Evolutionary conservation across 371 early-diverging fungal species (phyloP), one percentile per base, ranked within the genome.

Genomic region (Entomophthora muscae): DNA sequence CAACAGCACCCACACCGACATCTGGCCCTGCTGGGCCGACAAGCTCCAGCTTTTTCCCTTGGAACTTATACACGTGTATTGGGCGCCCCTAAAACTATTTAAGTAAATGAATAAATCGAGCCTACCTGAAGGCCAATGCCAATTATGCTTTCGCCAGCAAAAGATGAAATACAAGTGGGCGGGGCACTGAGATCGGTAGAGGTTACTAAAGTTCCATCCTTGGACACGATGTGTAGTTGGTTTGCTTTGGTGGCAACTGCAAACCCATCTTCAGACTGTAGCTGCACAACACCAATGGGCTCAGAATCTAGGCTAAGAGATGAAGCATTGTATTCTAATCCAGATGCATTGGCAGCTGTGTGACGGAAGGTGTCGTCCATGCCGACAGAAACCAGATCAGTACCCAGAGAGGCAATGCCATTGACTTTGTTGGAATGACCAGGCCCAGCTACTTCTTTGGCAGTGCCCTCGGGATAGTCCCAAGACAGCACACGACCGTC

Each of bases 401-500:
- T 64, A 26, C 70, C 72, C 51, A 73, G 62, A 42, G 68, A 52
- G 21, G 68, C 67, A 52, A 90, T 62, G 54, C 78, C 75, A 55
- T 75, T 73, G 27, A 90, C 79, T 68, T 87, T 88, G 64, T 87
- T 90, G 1, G 75, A 67, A 70, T 90, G 88, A 12, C 80, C 78
- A 17, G 75, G 66, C 1, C 86, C 90, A 2, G 66, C 71, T 1
- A 83, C 68, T 42, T 57, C 59, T 57, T 68, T 57, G 28, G 76
- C 80, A 10, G 63, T 64, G 30, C 75, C 72, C 22, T 66, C 66
- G 69, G 17, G 23, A 26, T 53, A 26, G 27, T 59, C 51, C 60
- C 60, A 60, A n/a, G 31, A 1, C 5, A 60, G 33, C 23, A 93
- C 81, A 27, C 84, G 79, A 13, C 98, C 98, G 66, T 97, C 98